These are phyloP conservation scores for Aureobasidium namibiae DNA, from an alignment of 2,329 filamentous ascomycete species.

Conservation along the genomic window DNA sequence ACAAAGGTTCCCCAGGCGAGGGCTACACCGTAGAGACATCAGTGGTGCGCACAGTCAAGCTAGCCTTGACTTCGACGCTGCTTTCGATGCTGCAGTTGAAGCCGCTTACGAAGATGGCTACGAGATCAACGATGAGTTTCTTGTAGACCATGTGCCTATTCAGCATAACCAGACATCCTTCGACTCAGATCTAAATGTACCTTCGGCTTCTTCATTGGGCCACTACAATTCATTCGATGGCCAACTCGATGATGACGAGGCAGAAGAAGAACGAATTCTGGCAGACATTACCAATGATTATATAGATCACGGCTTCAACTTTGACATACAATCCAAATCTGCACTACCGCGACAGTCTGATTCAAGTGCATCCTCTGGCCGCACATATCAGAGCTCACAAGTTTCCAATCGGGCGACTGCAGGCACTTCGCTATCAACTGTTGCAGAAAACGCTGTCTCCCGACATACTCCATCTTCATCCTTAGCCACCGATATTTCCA, in stretches of 20 bases:
- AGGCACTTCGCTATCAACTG: conserved; percentile 61
- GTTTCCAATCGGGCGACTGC: conserved; percentile 63
- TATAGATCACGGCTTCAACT: conserved; percentile 66
- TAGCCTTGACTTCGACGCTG: conserved; percentile 87
- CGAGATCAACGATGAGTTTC: conserved; percentile 51
- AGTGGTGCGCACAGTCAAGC: conserved; percentile 62
- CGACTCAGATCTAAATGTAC: not conserved
- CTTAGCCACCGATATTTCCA: not conserved
- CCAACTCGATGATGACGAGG: conserved; percentile 28
- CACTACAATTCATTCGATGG: not conserved
- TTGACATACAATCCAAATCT: conserved; percentile 59
- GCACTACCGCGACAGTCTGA: conserved; percentile 69
- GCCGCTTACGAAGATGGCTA: conserved; percentile 90
- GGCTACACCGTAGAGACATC: conserved; percentile 61
- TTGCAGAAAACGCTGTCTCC: conserved; percentile 47
- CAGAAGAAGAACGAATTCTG: conserved; percentile 48
- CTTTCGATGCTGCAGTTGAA: conserved; percentile 89
- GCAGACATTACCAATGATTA: conserved; percentile 86
- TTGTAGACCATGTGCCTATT: not conserved
- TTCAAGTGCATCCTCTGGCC: conserved; percentile 68
- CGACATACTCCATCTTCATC: conserved; percentile 6
- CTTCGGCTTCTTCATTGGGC: not conserved
- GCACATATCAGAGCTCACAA: conserved; percentile 69
- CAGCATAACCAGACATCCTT: not conserved
- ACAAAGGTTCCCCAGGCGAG: conserved; percentile 66